Base-by-base conservation (phyloP, 768 basidiomycete species). In the Cystoderma amianthinum region DNA sequence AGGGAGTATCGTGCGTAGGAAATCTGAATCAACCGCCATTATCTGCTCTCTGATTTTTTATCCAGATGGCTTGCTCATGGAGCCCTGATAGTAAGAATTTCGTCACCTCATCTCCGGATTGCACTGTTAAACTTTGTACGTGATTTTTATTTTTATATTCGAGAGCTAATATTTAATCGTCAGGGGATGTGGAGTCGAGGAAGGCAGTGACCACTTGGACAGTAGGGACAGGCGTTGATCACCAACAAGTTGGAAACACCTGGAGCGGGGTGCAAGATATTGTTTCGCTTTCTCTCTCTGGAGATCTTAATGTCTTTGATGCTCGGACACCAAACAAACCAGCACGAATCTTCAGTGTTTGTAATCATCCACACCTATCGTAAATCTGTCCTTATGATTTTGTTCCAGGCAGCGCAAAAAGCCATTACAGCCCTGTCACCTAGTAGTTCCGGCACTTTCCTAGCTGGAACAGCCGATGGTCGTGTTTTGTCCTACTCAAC, bases 221-320 rank as follows among this genome's bases (percentile, higher is more conserved):
- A 1, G 59, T 93, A 15, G 91, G 89, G 9, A 61, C 78, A 24
- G 84, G 79, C n/a, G 63, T 95, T 20, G 64, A 71, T 20, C 63
- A 85, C 49, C 94, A 97, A 55, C 94, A 97, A 66, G 71, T 88
- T 19, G 94, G 94, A 20, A 86, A 85, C 48, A 76, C 78, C n/a
- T 96, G 90, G 89, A 82, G 70, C 39, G 77, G 74, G 32, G 67
- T 75, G 22, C 71, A 71, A 40, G 73, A 78, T 43, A 78, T 96
- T 39, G 80, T 90, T 25, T 93, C 90, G 3, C 65, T 97, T 19
- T 92, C 91, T 0, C 63, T 95, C 49, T 80, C 78, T 0, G 92
- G 94, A 11, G 75, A 80, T 42, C 67, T 98, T 41, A 89, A 85
- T 51, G 56, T 95, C 12, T 79, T 95, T 55, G 94, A 97, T 57